These are phyloP conservation scores for Aspergillus ruber DNA, from an alignment of 2,329 filamentous ascomycete genomes.

Conservation along the genomic window DNA sequence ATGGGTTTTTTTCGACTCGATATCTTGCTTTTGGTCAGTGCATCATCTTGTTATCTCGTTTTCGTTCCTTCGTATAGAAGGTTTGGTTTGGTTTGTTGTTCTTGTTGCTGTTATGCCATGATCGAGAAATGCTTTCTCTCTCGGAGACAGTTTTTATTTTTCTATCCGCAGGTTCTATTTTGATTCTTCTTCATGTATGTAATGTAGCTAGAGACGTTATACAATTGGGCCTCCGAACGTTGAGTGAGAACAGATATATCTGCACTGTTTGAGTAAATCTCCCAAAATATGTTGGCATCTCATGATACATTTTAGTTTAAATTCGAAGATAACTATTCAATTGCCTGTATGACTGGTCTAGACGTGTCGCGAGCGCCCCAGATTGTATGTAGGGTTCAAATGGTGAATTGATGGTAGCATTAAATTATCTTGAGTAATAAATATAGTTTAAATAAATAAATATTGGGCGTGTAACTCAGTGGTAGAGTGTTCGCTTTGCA, in stretches of 20 bases:
- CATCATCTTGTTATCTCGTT: background rate
- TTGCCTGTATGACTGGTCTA: too few relatives aligned
- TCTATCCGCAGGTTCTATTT: background rate
- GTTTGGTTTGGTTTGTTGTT: background rate
- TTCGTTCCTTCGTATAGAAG: background rate
- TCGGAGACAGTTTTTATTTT: background rate
- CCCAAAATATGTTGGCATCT: too few relatives aligned
- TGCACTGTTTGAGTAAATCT: too few relatives aligned
- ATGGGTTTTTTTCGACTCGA: background rate
- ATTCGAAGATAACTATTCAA: too few relatives aligned
- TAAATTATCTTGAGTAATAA: background rate
- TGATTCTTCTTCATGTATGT: background rate
- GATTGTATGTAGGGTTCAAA: too few relatives aligned
- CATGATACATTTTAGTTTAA: too few relatives aligned
- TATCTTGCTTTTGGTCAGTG: background rate
- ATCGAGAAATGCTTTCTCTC: background rate
- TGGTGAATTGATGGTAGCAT: too few relatives aligned
- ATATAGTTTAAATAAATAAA: background rate
- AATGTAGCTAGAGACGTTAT: background rate
- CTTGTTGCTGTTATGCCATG: background rate
- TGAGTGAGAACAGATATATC: too few relatives aligned
- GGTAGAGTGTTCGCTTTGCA: background rate
- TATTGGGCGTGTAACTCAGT: background rate
- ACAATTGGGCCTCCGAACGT: too few relatives aligned
- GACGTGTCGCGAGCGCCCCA: too few relatives aligned